A percentile compares a stretch with the other conserved stretches of the same genome.
phyloP scores from a whole-genome alignment of 768 basidiomycete genomes.

The Pleurotus platypus region DNA sequence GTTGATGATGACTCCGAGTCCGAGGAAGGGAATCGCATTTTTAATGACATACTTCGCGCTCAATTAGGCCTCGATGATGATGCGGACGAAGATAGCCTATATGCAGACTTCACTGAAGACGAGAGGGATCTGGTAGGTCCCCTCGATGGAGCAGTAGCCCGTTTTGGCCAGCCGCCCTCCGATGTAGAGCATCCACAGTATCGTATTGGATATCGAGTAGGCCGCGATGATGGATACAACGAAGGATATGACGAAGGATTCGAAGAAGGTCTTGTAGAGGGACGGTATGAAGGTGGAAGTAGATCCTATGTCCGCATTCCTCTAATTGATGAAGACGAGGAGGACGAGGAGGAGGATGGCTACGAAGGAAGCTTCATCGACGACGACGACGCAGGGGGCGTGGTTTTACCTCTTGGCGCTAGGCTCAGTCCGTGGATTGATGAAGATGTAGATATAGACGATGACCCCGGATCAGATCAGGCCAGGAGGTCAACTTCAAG shows the following conservation, averaged over 20 bases:
- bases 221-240: slow-evolving; percentile 12
- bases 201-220: slow-evolving; percentile 10
- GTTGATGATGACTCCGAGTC: slow-evolving; percentile 35
- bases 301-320: slow-evolving; percentile 7
- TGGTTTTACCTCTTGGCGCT: background rate
- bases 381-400: slow-evolving; percentile 21
- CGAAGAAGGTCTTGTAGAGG: background rate
- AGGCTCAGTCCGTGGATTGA: background rate
- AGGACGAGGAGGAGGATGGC: slow-evolving; percentile 28
- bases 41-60: slow-evolving; percentile 24
- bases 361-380: slow-evolving; percentile 60
- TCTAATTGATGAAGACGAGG: slow-evolving; percentile 9
- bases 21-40: slow-evolving; percentile 23
- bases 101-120: slow-evolving; percentile 5
- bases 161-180: slow-evolving; percentile 2
- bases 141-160: slow-evolving; percentile 6
- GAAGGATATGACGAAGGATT: slow-evolving; percentile 17
- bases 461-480: slow-evolving; percentile 7
- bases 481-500: slow-evolving; percentile 2
- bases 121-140: slow-evolving; percentile 10
- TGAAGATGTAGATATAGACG: slow-evolving; percentile 6
- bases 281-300: background rate
- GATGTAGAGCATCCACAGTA: slow-evolving; percentile 14
- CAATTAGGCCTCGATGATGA: slow-evolving; percentile 18
- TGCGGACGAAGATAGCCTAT: slow-evolving; percentile 22